Evolutionary conservation across 2,329 filamentous ascomycete genomes (phyloP), one percentile per base, ranked within the genome.

Genomic region (Ophiostoma triangulosporum): DNA sequence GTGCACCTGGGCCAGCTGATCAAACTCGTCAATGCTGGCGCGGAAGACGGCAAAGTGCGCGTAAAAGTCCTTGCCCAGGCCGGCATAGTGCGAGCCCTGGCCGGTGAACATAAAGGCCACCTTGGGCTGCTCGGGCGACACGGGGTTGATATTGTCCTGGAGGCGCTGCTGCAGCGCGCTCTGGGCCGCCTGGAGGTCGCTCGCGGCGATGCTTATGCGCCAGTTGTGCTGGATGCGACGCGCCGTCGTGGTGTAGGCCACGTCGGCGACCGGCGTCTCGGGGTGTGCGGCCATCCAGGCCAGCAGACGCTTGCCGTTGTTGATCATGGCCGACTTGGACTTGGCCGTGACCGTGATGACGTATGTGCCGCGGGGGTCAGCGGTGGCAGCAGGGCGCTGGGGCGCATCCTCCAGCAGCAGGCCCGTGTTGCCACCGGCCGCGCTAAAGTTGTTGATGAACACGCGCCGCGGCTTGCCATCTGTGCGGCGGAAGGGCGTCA

Each of bases 371-470:
- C 83, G 74, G 7, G 76, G 69, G 57, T 85, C 80, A 3, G 59
- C 54, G 11, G 58, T 61, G 12, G 62, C 60, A 14, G 58, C 60
- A 11, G 60, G 61, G 12, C 61, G 62, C 54, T 60, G 61, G 3
- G 78, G 78, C 0, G 70, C 77, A 57, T 86, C 82, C 61, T 86
- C 79, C 2, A 87, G 61, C 6, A 87, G 64, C 24, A 86, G 64
- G 15, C 80, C 78, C 1, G 83, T 85, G 65, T 88, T 88, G 32
- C 84, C 83, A 58, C 83, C 83, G 52, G 83, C 81, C 6, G 83
- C 84, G 57, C 77, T 78, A 62, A 85, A 86, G 67, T 84, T 85
- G 69, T 87, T 87, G 57, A 84, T 65, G 55, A 78, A 77, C 8
- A 76, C 67, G 5, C 69, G 66, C 27, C 73, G 68, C 2, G 70